Conservation (phyloP, 345 rosid species). For the Euphorbia pulcherrima region DNA sequence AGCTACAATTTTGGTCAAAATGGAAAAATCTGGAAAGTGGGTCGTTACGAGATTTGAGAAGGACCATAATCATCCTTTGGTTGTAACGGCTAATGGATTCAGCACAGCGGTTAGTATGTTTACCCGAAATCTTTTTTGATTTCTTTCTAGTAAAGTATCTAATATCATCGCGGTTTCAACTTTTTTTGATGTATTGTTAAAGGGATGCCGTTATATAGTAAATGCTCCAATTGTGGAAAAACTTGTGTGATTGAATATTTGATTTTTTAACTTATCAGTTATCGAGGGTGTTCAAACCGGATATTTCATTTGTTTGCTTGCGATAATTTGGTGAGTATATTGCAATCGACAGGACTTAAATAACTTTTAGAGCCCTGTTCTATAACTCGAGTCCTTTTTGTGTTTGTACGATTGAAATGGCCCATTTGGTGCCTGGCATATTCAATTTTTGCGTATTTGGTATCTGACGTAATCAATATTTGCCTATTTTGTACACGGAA, state of each 20-base stretch:
- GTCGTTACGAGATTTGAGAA: slow-evolving; percentile 69
- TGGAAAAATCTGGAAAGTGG: slow-evolving; percentile 84
- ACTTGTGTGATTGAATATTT: neutral
- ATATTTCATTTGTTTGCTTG: neutral
- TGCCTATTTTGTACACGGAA: too few relatives aligned
- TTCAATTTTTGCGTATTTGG: too few relatives aligned
- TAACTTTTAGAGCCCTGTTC: too few relatives aligned
- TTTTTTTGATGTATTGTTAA: neutral
- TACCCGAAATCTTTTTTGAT: neutral
- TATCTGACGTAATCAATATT: too few relatives aligned
- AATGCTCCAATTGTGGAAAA: neutral
- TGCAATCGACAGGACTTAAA: too few relatives aligned
- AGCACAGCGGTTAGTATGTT: slow-evolving; percentile 42
- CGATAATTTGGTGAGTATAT: neutral
- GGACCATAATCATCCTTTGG: slow-evolving; percentile 74
- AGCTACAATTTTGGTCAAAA: slow-evolving; percentile 68
- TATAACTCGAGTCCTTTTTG: too few relatives aligned
- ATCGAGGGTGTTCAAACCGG: neutral
- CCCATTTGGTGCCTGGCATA: too few relatives aligned
- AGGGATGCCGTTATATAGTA: neutral
- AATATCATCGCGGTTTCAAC: neutral
- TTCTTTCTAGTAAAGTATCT: neutral
- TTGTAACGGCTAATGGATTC: slow-evolving; percentile 41
- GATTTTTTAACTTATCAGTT: neutral
- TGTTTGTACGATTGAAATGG: too few relatives aligned